Evolutionary conservation across 768 basidiomycete genomes (phyloP).

Genomic region (Lactarius evosmus): DNA sequence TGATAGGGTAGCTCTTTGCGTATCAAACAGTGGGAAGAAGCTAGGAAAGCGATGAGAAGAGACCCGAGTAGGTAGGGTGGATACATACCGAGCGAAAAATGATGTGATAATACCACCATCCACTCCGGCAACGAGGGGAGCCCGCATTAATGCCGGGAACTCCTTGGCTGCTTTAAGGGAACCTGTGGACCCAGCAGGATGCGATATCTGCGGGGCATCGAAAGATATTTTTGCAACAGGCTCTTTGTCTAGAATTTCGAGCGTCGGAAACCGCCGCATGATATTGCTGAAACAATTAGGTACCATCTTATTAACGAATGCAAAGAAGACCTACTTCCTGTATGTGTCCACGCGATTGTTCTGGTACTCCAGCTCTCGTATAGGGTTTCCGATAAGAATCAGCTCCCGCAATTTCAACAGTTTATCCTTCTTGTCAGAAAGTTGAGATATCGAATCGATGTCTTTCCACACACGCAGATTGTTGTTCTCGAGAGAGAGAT

Average conservation of each 20-base stretch:
- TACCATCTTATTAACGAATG: slow-evolving; percentile 4
- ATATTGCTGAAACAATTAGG: slow-evolving; percentile 56
- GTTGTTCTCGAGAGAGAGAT: slow-evolving; percentile 80
- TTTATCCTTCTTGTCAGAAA: slow-evolving; percentile 58
- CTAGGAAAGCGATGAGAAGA: slow-evolving; percentile 38
- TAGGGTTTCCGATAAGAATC: slow-evolving; percentile 71
- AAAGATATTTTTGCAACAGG: slow-evolving; percentile 78
- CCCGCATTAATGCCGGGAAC: slow-evolving; percentile 74
- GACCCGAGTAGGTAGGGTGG: background rate
- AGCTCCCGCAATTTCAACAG: slow-evolving; percentile 66
- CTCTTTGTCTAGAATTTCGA: slow-evolving; percentile 82
- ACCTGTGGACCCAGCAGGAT: slow-evolving; percentile 39
- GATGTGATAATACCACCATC: slow-evolving; percentile 63
- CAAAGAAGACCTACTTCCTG: slow-evolving; percentile 50
- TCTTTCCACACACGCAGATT: slow-evolving; percentile 67
- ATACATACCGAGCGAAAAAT: slow-evolving; percentile 72
- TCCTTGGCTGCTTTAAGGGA: slow-evolving; percentile 55
- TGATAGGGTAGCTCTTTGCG: slow-evolving; percentile 59
- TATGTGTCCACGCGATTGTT: slow-evolving; percentile 60
- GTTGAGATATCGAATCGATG: slow-evolving; percentile 59
- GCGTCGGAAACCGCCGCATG: slow-evolving; percentile 70
- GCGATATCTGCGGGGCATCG: slow-evolving; percentile 59
- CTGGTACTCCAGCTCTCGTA: slow-evolving; percentile 59
- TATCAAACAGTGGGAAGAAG: slow-evolving; percentile 84
- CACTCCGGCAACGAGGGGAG: slow-evolving; percentile 73